Percentiles rank a stretch among this genome's conserved stretches.
phyloP scores from a whole-genome alignment of 2,329 filamentous ascomycete genomes.

The Colletotrichum incanum region DNA sequence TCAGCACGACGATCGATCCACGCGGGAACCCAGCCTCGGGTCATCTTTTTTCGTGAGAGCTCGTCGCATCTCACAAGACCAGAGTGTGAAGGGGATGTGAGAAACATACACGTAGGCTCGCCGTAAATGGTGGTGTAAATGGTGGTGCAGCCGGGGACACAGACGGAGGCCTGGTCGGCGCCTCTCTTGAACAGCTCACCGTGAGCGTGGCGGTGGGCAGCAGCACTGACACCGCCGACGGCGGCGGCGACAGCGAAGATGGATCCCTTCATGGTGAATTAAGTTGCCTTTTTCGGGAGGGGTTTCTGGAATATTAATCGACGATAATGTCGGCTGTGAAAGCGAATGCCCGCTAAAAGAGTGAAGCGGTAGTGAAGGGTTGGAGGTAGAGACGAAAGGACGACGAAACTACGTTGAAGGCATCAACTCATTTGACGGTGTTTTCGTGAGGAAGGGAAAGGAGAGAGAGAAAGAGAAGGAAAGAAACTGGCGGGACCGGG shows the following conservation, averaged over 20 bases:
- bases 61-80: neutral
- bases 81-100: neutral
- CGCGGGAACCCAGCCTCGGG: neutral
- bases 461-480: conserved; percentile 53
- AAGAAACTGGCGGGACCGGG: conserved; percentile 54
- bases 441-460: conserved; percentile 59
- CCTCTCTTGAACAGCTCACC: conserved; percentile 70
- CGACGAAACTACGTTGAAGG: conserved; percentile 69
- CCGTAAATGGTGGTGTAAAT: conserved; percentile 81
- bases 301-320: conserved; percentile 51
- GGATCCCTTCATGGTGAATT: conserved; percentile 80
- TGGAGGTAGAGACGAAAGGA: conserved; percentile 63
- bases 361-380: conserved; percentile 79
- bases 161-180: conserved; percentile 63
- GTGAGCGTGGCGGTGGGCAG: conserved; percentile 75
- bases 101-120: conserved; percentile 73
- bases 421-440: conserved; percentile 65
- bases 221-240: conserved; percentile 70
- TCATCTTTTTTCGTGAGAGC: neutral
- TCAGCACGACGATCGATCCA: conserved; percentile 9
- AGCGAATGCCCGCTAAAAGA: conserved; percentile 91
- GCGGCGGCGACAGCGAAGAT: conserved; percentile 76
- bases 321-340: conserved; percentile 44
- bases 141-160: conserved; percentile 78
- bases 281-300: conserved; percentile 49